phyloP scores from a whole-genome alignment of 2,329 filamentous ascomycete species.

The Aspergillus sp. region DNA sequence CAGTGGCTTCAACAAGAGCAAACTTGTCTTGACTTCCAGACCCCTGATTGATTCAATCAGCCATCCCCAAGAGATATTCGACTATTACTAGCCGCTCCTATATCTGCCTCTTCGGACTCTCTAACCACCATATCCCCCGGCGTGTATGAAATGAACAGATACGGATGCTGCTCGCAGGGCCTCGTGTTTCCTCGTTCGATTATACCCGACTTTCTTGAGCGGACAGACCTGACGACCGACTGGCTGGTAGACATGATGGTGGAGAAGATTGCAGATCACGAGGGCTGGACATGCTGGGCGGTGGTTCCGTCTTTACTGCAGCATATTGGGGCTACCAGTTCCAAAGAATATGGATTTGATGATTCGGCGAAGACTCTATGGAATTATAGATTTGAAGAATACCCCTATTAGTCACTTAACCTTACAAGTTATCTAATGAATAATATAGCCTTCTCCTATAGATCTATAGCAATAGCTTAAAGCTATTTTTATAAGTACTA shows the following conservation, averaged over 20 bases:
- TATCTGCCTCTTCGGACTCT: too few species aligned
- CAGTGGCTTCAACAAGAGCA: too few species aligned
- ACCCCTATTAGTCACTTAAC: background rate
- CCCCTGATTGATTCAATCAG: too few species aligned
- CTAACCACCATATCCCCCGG: slow-evolving; percentile 28
- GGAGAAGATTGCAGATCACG: slow-evolving; percentile 38
- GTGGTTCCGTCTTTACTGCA: slow-evolving; percentile 41
- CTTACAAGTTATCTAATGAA: background rate
- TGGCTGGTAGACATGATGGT: slow-evolving; percentile 38
- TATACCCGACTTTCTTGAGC: slow-evolving; percentile 21
- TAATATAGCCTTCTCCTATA: slow-evolving; percentile 11
- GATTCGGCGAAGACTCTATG: slow-evolving; percentile 10
- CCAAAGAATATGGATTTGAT: slow-evolving; percentile 17
- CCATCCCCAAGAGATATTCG: too few species aligned
- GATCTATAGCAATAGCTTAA: background rate
- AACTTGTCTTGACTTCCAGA: too few species aligned
- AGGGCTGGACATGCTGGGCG: slow-evolving; percentile 36
- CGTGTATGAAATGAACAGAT: slow-evolving; percentile 37
- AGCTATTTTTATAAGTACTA: slow-evolving; percentile 14
- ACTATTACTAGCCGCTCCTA: too few species aligned
- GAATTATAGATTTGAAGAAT: slow-evolving; percentile 16
- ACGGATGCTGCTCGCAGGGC: slow-evolving; percentile 42
- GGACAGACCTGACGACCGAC: slow-evolving; percentile 25
- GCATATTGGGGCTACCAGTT: slow-evolving; percentile 40
- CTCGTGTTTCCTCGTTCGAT: slow-evolving; percentile 38